A percentile compares a stretch with the other conserved stretches of the same genome.
Conservation (phyloP, 164 flowering plant species). For the Berberis thunbergii region DNA sequence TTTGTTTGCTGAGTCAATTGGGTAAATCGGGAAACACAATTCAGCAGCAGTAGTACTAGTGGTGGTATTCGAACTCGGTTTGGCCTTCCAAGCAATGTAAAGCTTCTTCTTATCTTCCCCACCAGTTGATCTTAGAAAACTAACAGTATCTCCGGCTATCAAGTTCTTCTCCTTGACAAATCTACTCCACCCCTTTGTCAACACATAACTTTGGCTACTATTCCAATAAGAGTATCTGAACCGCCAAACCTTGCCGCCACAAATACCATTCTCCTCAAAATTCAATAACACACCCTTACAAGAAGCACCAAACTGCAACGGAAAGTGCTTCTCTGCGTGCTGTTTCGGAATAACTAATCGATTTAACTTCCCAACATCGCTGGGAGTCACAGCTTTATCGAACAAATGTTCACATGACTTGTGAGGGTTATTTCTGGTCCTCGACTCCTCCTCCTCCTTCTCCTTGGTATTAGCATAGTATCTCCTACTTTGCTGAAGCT, state of each 20-base stretch:
- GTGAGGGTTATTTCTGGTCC: not conserved
- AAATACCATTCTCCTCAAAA: slow-evolving; percentile 41
- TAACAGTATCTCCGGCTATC: slow-evolving; percentile 65
- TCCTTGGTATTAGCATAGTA: slow-evolving; percentile 4
- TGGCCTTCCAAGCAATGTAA: slow-evolving; percentile 54
- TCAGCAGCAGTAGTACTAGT: not conserved
- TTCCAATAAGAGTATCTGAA: slow-evolving; percentile 91
- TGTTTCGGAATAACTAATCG: slow-evolving; percentile 88
- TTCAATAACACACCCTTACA: slow-evolving; percentile 56
- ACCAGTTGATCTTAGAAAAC: slow-evolving; percentile 45
- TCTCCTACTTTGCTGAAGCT: slow-evolving; percentile 64
- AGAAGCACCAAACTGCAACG: slow-evolving; percentile 33
- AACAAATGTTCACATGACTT: slow-evolving; percentile 37
- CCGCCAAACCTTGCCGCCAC: slow-evolving; percentile 72
- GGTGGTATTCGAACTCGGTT: not conserved
- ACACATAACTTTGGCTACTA: slow-evolving; percentile 83
- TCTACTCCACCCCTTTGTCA: slow-evolving; percentile 90
- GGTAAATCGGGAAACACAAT: slow-evolving; percentile 5
- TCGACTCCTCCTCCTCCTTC: not conserved
- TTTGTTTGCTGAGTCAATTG: not conserved
- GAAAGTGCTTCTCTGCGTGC: slow-evolving; percentile 87
- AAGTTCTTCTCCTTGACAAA: slow-evolving; percentile 84
- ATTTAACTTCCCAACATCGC: slow-evolving; percentile 94
- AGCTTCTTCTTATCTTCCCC: slow-evolving; percentile 40
- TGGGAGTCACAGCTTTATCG: slow-evolving; percentile 87